phyloP scores from a whole-genome alignment of 768 basidiomycete species.

The Crucibulum laeve region DNA sequence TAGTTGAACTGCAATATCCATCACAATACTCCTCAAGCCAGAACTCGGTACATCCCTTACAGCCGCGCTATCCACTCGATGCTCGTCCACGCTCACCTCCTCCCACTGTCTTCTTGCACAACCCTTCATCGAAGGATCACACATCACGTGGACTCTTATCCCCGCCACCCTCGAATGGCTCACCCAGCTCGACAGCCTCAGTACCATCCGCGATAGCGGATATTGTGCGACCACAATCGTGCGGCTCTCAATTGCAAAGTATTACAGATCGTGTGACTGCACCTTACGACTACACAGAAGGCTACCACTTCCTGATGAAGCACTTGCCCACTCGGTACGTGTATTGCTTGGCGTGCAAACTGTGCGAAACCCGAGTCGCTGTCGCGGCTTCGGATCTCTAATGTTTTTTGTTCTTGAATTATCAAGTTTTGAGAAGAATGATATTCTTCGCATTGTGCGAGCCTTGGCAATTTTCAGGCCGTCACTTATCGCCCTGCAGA shows the following conservation, averaged over 20 bases:
- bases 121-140: slow-evolving; percentile 23
- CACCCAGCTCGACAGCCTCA: slow-evolving; percentile 36
- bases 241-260: slow-evolving; percentile 43
- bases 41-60: slow-evolving; percentile 34
- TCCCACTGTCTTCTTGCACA: slow-evolving; percentile 25
- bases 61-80: slow-evolving; percentile 52
- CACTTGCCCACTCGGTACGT: slow-evolving; percentile 81
- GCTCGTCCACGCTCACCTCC: slow-evolving; percentile 35
- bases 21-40: slow-evolving; percentile 25
- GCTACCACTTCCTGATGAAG: slow-evolving; percentile 96
- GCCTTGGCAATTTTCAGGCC: slow-evolving; percentile 93
- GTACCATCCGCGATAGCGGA: slow-evolving; percentile 34
- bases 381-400: slow-evolving; percentile 39
- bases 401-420: slow-evolving; percentile 17
- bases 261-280: slow-evolving; percentile 64
- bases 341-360: slow-evolving; percentile 22
- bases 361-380: slow-evolving; percentile 36
- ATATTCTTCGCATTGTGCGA: slow-evolving; percentile 90
- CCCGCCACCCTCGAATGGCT: slow-evolving; percentile 32
- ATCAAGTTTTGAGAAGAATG: slow-evolving; percentile 90
- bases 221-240: slow-evolving; percentile 19
- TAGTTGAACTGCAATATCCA: slow-evolving; percentile 36
- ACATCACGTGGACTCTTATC: slow-evolving; percentile 28
- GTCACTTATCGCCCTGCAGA: slow-evolving; percentile 96
- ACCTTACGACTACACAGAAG: slow-evolving; percentile 94